Percentiles rank a stretch among this genome's conserved stretches.
phyloP scores from a whole-genome alignment of 1,284 basidiomycete genomes.

The Somion occarium region DNA sequence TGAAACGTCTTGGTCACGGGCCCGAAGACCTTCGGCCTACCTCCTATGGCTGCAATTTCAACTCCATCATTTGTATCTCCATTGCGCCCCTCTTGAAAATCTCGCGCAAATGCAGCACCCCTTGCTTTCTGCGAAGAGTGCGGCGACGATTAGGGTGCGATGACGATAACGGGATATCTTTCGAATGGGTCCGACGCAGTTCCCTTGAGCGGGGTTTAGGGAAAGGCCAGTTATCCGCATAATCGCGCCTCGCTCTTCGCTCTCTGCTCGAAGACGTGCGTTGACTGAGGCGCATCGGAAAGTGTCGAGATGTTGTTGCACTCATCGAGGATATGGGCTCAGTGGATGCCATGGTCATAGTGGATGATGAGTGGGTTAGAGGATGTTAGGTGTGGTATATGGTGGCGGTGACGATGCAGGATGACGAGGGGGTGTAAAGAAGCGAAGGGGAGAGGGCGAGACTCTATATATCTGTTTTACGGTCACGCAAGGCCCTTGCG shows the following conservation, averaged over 20 bases:
- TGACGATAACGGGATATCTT: neutral
- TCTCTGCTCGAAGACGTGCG: neutral
- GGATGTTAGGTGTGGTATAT: too few relatives aligned
- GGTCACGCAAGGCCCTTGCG: too few relatives aligned
- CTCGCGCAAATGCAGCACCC: constrained; percentile 37
- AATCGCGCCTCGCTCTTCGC: neutral
- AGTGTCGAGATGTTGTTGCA: too few relatives aligned
- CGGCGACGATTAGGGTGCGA: constrained; percentile 12
- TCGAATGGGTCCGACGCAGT: neutral
- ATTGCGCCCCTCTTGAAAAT: constrained; percentile 24
- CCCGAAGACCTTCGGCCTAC: neutral
- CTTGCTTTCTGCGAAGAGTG: constrained; percentile 39
- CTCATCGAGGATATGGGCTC: too few relatives aligned
- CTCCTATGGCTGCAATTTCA: neutral
- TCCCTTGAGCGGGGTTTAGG: neutral
- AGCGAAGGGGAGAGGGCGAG: too few relatives aligned
- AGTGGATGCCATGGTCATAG: too few relatives aligned
- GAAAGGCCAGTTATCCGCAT: neutral
- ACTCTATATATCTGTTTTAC: too few relatives aligned
- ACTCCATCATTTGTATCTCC: neutral
- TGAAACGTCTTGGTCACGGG: neutral
- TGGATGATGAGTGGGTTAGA: too few relatives aligned
- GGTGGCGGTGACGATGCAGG: too few relatives aligned
- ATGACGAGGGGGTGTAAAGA: too few relatives aligned
- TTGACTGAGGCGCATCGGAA: too few relatives aligned